These are phyloP conservation scores for Acer negundo DNA, from an alignment of 345 rosid genomes.

Conservation along the genomic window DNA sequence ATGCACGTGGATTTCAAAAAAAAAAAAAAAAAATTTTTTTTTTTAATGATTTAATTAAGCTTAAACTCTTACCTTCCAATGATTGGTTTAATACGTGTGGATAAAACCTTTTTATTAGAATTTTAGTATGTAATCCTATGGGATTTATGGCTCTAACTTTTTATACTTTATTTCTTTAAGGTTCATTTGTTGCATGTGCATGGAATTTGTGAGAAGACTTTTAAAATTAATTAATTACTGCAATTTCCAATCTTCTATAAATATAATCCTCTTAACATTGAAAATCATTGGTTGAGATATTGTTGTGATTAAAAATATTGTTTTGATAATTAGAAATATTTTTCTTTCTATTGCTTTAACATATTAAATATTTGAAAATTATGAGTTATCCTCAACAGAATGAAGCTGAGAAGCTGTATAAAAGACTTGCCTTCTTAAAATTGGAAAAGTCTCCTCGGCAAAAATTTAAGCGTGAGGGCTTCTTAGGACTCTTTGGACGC, in stretches of 20 bases:
- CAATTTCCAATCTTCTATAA: neutral
- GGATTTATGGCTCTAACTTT: neutral
- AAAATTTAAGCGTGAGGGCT: slow-evolving; percentile 55
- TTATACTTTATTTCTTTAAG: neutral
- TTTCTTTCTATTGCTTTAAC: slow-evolving; percentile 14
- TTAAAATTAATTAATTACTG: neutral
- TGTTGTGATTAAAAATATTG: neutral
- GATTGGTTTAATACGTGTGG: neutral
- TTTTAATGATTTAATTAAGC: neutral
- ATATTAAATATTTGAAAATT: slow-evolving; percentile 10
- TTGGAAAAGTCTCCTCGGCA: slow-evolving; percentile 36
- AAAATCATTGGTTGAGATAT: slow-evolving; percentile 1
- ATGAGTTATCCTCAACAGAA: slow-evolving; percentile 40
- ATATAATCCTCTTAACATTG: slow-evolving; percentile 2
- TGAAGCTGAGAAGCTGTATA: slow-evolving; percentile 64
- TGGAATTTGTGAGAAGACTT: neutral
- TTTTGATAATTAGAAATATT: slow-evolving; percentile 14
- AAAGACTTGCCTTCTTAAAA: slow-evolving; percentile 56
- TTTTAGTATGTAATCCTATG: slow-evolving; percentile 3
- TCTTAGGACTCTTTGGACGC: slow-evolving; percentile 69
- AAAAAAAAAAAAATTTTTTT: neutral
- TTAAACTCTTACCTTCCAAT: neutral
- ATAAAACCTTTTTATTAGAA: neutral
- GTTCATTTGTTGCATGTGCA: neutral
- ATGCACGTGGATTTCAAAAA: neutral